Base-by-base conservation (phyloP, 441 rosid species). In the Gossypium schwendimanii region DNA sequence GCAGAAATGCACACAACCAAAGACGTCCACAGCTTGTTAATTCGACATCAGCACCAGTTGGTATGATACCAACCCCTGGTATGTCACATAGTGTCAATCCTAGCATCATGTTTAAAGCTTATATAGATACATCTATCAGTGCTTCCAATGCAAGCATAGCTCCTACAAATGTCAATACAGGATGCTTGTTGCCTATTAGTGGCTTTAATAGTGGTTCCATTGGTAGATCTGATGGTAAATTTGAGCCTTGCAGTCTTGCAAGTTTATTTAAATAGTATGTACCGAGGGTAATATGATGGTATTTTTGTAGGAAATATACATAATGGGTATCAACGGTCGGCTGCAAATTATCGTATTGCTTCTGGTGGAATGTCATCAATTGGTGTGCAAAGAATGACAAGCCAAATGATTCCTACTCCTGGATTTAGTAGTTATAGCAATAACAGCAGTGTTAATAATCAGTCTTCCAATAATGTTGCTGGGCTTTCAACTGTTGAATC, bases 11-110 rank as follows among this genome's bases (percentile, higher is more conserved):
- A 78, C 86, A 85, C 71, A 85, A 72, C 67, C 97, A 87, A 70
- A 86, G 88, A 7, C 89, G 77, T 72, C 81, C 23, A n/a, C 88
- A 83, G 73, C 82, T 73, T 69, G 79, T 83, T 78, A 89, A 84
- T 83, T 83, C 94, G n/a, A 11, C 66, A 67, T 79, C 93, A 31
- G 36, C 7, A 31, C 59, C 94, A 6, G 77, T 83, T 81, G 89
- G 90, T 72, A 86, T 96, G 98, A 94, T 96, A 76, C 98, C 98
- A 18, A 94, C 98, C 18, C 99, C 98, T 78, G 98, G 98, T 63
- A 87, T 96, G 84, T 81, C 89, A 21, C 93, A 86, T n/a, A 78
- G 82, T 77, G 93, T 85, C 67, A 91, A 84, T 86, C 81, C 94
- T 21, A 89, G 79, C 70, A 15, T 88, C 79, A 79, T 86, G 84